Percentiles rank a stretch among this genome's conserved stretches.
These are phyloP conservation scores for Crassisporium funariophilum DNA, from an alignment of 768 basidiomycete species.

Conservation along the genomic window DNA sequence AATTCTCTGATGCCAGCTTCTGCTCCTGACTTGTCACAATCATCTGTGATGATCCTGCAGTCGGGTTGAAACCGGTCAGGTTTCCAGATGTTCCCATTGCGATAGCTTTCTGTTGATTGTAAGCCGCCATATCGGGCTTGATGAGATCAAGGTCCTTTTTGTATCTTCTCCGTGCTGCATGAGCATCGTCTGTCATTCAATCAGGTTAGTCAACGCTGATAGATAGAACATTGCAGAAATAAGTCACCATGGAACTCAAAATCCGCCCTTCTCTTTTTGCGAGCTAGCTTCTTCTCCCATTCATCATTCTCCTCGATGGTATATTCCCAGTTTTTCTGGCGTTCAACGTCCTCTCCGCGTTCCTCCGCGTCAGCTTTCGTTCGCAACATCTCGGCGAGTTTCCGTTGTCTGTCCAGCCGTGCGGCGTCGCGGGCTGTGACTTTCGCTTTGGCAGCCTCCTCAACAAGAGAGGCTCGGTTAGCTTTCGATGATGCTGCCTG, in stretches of 20 bases:
- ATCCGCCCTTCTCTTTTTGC: conserved; percentile 84
- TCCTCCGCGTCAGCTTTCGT: conserved; percentile 89
- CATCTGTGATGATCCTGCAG: conserved; percentile 40
- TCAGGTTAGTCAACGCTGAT: background rate
- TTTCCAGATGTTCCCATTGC: conserved; percentile 78
- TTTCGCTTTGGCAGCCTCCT: conserved; percentile 81
- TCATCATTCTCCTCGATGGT: conserved; percentile 93
- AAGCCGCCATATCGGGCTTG: conserved; percentile 84
- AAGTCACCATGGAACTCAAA: conserved; percentile 88
- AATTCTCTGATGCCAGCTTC: conserved; percentile 69
- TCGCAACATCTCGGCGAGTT: conserved; percentile 84
- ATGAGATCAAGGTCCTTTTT: conserved; percentile 89
- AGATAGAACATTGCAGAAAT: conserved; percentile 2
- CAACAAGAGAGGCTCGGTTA: conserved; percentile 84
- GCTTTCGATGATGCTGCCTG: conserved; percentile 78
- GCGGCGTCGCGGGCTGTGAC: conserved; percentile 78
- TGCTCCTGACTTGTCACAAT: conserved; percentile 50
- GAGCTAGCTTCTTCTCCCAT: conserved; percentile 90
- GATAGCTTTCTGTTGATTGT: conserved; percentile 88
- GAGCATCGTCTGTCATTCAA: conserved; percentile 71
- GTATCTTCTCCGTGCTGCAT: conserved; percentile 86
- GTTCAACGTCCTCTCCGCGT: conserved; percentile 87
- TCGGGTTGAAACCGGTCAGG: conserved; percentile 60
- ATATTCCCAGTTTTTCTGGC: conserved; percentile 94
- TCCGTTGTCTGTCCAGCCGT: conserved; percentile 86